phyloP scores from a whole-genome alignment of 257 asterid genomes.

The Solanum clarkiae region DNA sequence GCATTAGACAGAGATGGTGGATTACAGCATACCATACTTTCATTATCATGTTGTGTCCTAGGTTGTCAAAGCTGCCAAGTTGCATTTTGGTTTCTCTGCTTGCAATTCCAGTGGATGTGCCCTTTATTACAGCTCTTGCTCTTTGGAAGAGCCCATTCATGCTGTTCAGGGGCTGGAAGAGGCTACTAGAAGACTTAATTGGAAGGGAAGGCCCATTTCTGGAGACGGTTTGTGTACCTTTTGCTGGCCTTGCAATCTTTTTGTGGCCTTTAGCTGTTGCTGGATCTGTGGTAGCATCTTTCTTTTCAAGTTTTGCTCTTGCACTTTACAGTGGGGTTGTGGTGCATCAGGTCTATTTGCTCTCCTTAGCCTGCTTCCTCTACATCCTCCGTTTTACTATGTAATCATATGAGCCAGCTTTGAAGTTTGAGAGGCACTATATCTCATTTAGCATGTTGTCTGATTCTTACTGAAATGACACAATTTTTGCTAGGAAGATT shows the following conservation, averaged over 20 bases:
- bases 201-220: slow-evolving; percentile 93
- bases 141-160: slow-evolving; percentile 91
- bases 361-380: background rate
- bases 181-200: slow-evolving; percentile 65
- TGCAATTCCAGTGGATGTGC: slow-evolving; percentile 53
- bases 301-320: slow-evolving; percentile 61
- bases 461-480: background rate
- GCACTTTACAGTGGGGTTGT: slow-evolving; percentile 66
- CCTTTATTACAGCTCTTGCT: slow-evolving; percentile 53
- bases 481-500: slow-evolving; percentile 49
- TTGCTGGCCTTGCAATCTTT: slow-evolving; percentile 78
- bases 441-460: background rate
- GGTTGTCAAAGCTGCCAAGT: slow-evolving; percentile 57
- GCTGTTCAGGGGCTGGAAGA: slow-evolving; percentile 84
- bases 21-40: background rate
- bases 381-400: background rate
- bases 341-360: slow-evolving; percentile 49
- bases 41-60: background rate
- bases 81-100: slow-evolving; percentile 53
- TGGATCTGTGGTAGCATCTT: slow-evolving; percentile 53
- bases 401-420: slow-evolving; percentile 15
- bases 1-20: background rate
- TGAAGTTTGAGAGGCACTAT: background rate
- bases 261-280: slow-evolving; percentile 86
- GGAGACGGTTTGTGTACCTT: slow-evolving; percentile 80